Base-by-base conservation (phyloP, 306 rosid species). In the Rubus parviflorus region DNA sequence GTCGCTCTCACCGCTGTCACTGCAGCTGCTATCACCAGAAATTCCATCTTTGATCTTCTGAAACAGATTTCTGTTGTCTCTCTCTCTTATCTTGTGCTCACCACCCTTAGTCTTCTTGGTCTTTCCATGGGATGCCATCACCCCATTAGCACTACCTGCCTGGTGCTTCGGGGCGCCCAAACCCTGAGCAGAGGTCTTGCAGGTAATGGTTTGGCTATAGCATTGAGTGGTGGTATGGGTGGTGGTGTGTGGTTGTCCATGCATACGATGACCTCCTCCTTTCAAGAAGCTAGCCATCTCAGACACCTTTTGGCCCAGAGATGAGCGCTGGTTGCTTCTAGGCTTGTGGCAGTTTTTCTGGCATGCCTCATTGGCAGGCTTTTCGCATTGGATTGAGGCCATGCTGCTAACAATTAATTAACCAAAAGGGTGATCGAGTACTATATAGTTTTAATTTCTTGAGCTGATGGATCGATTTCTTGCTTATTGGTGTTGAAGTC, bases 221-320 rank as follows among this genome's bases (percentile, higher is more conserved):
- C 70, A 57, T 6, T 47, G 62, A 48, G 79, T 37, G 72, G 38
- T 20, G 20, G 41, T 46, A 43, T 35, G 49, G 67, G 8, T 43
- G 37, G 6, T 35, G 69, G 49, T 14, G 12, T 57, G 72, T 1
- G 42, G 12, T 15, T 84, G 84, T 4, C 73, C 78, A 9, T 81
- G 84, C 71, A 7, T 62, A 15, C n/a, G 11, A 62, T 85, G 83
- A 5, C 7, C 47, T 38, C 23, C 68, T 38, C 86, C 86, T 76
- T 79, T 84, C 81, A 80, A 64, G 25, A 38, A 53, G 76, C 49
- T 23, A 30, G 46, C 61, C 45, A 70, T 70, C 60, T 17, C 74
- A 76, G 87, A 69, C 6, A 84, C 53, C 56, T 84, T 86, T 37
- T 86, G 85, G 45, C 83, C 83, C 3, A 86, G n/a, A 15, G 42